These are phyloP conservation scores for Candida multigemmis DNA, from an alignment of 805 yeast genomes.

Conservation along the genomic window DNA sequence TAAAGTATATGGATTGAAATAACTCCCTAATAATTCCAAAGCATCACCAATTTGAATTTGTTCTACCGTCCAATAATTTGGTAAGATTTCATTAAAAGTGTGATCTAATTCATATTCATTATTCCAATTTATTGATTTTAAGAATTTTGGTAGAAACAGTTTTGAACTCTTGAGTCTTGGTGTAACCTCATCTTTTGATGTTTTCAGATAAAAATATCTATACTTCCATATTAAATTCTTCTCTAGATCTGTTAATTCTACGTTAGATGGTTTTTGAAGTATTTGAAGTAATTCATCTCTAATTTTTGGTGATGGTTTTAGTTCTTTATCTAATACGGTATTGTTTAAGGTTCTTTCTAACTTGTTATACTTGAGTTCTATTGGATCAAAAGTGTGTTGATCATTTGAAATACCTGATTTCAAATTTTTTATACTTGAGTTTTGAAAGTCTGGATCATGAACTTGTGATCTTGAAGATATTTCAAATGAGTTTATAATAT, in stretches of 20 bases:
- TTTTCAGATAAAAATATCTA: slow-evolving; percentile 55
- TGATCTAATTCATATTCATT: slow-evolving; percentile 75
- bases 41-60: slow-evolving; percentile 80
- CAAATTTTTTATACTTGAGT: slow-evolving; percentile 2
- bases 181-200: slow-evolving; percentile 18
- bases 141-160: slow-evolving; percentile 59
- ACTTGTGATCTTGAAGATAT: slow-evolving; percentile 13
- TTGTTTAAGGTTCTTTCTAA: slow-evolving; percentile 73
- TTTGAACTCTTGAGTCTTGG: slow-evolving; percentile 43
- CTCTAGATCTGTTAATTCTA: slow-evolving; percentile 71
- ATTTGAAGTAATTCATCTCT: slow-evolving; percentile 67
- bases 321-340: slow-evolving; percentile 69
- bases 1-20: slow-evolving; percentile 45
- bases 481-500: slow-evolving; percentile 1
- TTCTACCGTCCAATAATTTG: slow-evolving; percentile 50
- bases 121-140: slow-evolving; percentile 83
- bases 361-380: slow-evolving; percentile 79
- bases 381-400: slow-evolving; percentile 47
- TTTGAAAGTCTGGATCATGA: slow-evolving; percentile 35
- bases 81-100: slow-evolving; percentile 59
- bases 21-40: slow-evolving; percentile 74
- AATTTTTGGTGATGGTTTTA: slow-evolving; percentile 79
- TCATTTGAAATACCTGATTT: not conserved
- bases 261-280: slow-evolving; percentile 73
- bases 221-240: slow-evolving; percentile 87